Conservation (phyloP, 805 yeast genomes). For the Yarrowia yakushimensis region DNA sequence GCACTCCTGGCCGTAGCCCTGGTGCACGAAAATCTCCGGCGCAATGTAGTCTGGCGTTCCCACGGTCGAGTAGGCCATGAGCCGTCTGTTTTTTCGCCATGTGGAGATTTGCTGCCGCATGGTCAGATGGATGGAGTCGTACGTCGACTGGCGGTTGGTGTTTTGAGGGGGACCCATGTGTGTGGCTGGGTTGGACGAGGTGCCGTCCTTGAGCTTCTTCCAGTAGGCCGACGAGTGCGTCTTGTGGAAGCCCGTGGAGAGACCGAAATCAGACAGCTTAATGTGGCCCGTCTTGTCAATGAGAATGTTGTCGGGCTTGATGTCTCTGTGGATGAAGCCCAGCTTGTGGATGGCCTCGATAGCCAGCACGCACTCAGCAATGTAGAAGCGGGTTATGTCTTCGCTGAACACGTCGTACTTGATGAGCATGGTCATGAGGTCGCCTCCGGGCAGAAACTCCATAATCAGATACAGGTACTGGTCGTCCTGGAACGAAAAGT, state of each 20-base stretch:
- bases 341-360: slow-evolving; percentile 90
- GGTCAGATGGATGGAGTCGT: slow-evolving; percentile 88
- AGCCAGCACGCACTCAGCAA: slow-evolving; percentile 94
- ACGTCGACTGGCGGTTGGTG: slow-evolving; percentile 29
- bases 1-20: slow-evolving; percentile 95
- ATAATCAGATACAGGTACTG: slow-evolving; percentile 71
- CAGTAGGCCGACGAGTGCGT: slow-evolving; percentile 89
- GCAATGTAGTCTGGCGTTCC: slow-evolving; percentile 97
- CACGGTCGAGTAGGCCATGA: slow-evolving; percentile 94
- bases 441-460: slow-evolving; percentile 78
- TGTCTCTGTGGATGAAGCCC: slow-evolving; percentile 94
- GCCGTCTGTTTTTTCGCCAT: slow-evolving; percentile 86
- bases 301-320: slow-evolving; percentile 92
- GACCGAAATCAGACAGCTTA: slow-evolving; percentile 70
- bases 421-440: slow-evolving; percentile 90
- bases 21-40: slow-evolving; percentile 87
- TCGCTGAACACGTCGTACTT: slow-evolving; percentile 93
- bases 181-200: slow-evolving; percentile 30
- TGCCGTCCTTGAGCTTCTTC: slow-evolving; percentile 65
- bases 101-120: slow-evolving; percentile 95
- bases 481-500: slow-evolving; percentile 73
- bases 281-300: slow-evolving; percentile 75
- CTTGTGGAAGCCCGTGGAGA: slow-evolving; percentile 89
- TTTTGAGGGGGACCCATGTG: slow-evolving; percentile 22
- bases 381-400: slow-evolving; percentile 81